These are phyloP conservation scores for Pyrus betulifolia DNA, from an alignment of 306 rosid genomes.

Conservation along the genomic window DNA sequence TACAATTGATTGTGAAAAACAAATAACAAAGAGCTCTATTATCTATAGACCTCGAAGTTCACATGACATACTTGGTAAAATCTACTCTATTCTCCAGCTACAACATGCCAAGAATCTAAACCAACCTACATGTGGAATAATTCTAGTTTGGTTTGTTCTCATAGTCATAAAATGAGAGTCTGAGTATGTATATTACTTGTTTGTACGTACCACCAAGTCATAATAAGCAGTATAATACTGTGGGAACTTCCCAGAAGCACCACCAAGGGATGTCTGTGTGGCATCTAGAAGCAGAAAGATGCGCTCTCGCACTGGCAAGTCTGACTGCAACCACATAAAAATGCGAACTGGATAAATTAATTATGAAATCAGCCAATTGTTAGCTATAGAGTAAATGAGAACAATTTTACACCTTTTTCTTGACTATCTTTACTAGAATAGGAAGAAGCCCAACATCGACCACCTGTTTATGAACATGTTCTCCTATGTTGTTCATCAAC, in stretches of 20 bases:
- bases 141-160: not conserved
- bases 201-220: conserved; percentile 80
- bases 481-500: conserved; percentile 96
- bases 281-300: conserved; percentile 93
- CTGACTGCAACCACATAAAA: conserved; percentile 55
- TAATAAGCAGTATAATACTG: conserved; percentile 83
- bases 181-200: not conserved
- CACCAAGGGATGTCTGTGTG: conserved; percentile 92
- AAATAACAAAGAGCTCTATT: not conserved
- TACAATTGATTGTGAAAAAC: not conserved
- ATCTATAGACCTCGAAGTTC: not conserved
- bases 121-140: not conserved
- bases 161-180: not conserved
- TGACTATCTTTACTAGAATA: conserved; percentile 78
- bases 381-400: not conserved
- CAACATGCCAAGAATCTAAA: not conserved
- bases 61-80: not conserved
- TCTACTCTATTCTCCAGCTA: not conserved
- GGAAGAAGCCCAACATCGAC: conserved; percentile 71
- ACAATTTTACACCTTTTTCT: conserved; percentile 67
- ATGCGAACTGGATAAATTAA: not conserved
- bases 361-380: not conserved
- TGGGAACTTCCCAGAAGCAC: conserved; percentile 92
- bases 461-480: conserved; percentile 76
- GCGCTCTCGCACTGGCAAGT: conserved; percentile 77